Base-by-base conservation (phyloP, 2,329 filamentous ascomycete genomes). In the Ophiocordyceps australis region DNA sequence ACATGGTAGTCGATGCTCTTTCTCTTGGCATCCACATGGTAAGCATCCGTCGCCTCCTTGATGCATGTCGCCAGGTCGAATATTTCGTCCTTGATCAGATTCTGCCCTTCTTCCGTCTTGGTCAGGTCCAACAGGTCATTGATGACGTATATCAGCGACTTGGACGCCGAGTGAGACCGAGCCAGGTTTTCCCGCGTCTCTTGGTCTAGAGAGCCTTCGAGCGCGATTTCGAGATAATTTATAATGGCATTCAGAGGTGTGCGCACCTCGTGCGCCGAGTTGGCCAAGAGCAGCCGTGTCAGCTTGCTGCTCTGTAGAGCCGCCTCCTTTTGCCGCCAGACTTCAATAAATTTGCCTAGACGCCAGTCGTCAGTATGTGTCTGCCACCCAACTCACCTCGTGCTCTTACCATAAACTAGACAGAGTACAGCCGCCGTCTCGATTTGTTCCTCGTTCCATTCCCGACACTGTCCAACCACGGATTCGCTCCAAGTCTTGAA, bases 191-290 rank as follows among this genome's bases (percentile, higher is more conserved):
- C 83, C 13, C 85, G 62, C 0, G 80, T 92, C 41, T 92, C 83
- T 11, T 68, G 56, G 34, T 92, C 83, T 4, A 93, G 55, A 0
- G 60, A 55, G 0, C 82, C 81, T 49, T 93, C 83, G 2, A 93
- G 53, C 0, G 83, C 83, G 35, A 93, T 92, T 38, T 93, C 83
- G 1, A 93, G 63, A 37, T 91, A 93, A 38, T 93, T 93, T 49
- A 93, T 91, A 40, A 93, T 92, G 11, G 83, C 83, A 40, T 93
- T 93, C 3, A 93, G 54, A 0, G 83, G 83, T 1, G 83, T 93
- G 25, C 85, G 74, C 7, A 93, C 81, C 53, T 93, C 83, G 35
- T 93, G 85, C 0, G 83, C 83, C 1, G 82, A 91, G 35, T 93
- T 92, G 5, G 82, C 79, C 14, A 93, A 57, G 2, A 93, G 51